Evolutionary conservation across 306 rosid species (phyloP).

Genomic region (Lathyrus oleraceus): DNA sequence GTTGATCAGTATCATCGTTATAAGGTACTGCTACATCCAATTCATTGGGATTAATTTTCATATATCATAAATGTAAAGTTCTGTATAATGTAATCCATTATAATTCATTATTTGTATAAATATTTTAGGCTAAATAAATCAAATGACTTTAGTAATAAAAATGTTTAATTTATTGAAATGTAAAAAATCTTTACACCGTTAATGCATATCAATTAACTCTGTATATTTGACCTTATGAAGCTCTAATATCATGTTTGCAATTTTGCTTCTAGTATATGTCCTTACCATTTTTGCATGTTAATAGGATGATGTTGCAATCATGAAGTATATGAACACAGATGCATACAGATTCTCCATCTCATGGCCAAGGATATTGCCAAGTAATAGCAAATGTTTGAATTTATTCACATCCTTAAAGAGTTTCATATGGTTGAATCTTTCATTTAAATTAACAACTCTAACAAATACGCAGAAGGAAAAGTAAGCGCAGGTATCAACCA

Average conservation of each 20-base stretch:
- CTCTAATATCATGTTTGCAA: no score
- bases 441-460: not conserved
- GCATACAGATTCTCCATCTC: slow-evolving; percentile 77
- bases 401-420: not conserved
- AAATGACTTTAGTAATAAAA: no score
- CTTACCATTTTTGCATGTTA: slow-evolving; percentile 1
- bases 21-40: slow-evolving; percentile 40
- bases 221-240: no score
- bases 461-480: slow-evolving; percentile 52
- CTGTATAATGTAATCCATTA: no score
- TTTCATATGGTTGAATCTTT: slow-evolving; percentile 17
- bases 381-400: slow-evolving; percentile 40
- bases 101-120: no score
- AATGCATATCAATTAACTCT: no score
- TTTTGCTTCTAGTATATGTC: not conserved
- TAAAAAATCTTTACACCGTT: no score
- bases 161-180: no score
- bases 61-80: no score
- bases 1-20: slow-evolving; percentile 58
- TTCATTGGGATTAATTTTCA: no score
- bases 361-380: slow-evolving; percentile 75
- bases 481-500: slow-evolving; percentile 55
- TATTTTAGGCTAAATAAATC: no score
- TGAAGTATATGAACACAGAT: slow-evolving; percentile 64
- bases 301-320: slow-evolving; percentile 71